A percentile compares a stretch with the other conserved stretches of the same genome.
phyloP scores from a whole-genome alignment of 1,139 yeast genomes.

The Sugiyamaella japonica region DNA sequence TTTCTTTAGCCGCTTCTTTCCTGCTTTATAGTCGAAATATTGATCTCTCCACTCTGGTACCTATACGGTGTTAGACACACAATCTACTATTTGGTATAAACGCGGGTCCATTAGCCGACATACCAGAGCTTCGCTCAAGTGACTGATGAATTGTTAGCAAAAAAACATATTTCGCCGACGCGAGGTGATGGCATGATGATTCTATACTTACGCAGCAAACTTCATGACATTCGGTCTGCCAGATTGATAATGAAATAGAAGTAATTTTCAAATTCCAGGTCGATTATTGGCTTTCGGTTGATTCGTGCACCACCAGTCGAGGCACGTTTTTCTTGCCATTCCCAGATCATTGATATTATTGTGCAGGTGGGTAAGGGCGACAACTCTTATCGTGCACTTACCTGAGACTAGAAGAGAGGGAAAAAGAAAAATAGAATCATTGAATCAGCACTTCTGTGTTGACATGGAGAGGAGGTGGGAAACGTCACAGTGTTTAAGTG shows the following conservation, averaged over 20 bases:
- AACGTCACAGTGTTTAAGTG: too few species aligned
- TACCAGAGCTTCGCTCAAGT: slow-evolving; percentile 40
- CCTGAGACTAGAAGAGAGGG: background rate
- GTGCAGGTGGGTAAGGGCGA: slow-evolving; percentile 5
- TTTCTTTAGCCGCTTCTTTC: slow-evolving; percentile 59
- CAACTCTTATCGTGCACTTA: slow-evolving; percentile 11
- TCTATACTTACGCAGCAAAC: slow-evolving; percentile 32
- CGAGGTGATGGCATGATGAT: background rate
- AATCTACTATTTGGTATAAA: too few species aligned
- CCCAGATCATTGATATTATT: background rate
- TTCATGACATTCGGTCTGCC: slow-evolving; percentile 31
- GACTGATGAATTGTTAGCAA: slow-evolving; percentile 26
- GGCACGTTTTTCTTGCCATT: slow-evolving; percentile 7
- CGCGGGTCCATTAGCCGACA: slow-evolving; percentile 14
- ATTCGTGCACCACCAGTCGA: background rate
- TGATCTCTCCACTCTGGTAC: slow-evolving; percentile 89
- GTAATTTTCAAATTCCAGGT: background rate
- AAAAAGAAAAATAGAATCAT: background rate
- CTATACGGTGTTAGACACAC: slow-evolving; percentile 30
- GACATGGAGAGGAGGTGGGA: too few species aligned
- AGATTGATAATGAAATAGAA: background rate
- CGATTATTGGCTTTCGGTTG: background rate
- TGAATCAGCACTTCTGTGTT: background rate
- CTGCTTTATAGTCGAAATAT: slow-evolving; percentile 72
- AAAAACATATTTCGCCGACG: background rate